phyloP scores from a whole-genome alignment of 1,284 basidiomycete species.

The Coniferiporia weirii region DNA sequence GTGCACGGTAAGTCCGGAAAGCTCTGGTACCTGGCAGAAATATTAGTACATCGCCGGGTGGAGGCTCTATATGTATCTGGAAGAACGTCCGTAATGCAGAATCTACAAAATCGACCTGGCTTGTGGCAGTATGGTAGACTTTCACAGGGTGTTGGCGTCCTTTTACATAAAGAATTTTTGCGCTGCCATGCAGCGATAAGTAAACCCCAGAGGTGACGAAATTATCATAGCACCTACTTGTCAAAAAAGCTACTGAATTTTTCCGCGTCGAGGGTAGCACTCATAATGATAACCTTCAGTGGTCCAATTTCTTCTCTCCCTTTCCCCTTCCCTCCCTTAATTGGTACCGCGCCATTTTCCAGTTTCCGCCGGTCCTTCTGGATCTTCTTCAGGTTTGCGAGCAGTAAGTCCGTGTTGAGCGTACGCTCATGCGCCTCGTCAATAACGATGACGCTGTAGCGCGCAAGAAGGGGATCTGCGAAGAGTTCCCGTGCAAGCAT shows the following conservation, averaged over 20 bases:
- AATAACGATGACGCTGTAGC: slow-evolving; percentile 87
- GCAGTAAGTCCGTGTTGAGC: slow-evolving; percentile 89
- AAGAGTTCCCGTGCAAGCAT: slow-evolving; percentile 92
- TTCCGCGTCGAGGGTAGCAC: slow-evolving; percentile 92
- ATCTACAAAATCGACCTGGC: slow-evolving; percentile 85
- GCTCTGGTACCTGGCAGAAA: slow-evolving; percentile 74
- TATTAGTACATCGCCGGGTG: slow-evolving; percentile 85
- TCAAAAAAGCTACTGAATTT: slow-evolving; percentile 89
- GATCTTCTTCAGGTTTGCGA: slow-evolving; percentile 89
- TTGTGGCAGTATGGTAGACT: slow-evolving; percentile 66
- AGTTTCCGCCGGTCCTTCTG: slow-evolving; percentile 60
- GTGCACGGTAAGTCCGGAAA: background rate
- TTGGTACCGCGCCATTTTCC: slow-evolving; percentile 25
- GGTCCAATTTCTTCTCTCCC: slow-evolving; percentile 37
- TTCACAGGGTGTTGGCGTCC: slow-evolving; percentile 92
- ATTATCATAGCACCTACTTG: slow-evolving; percentile 43
- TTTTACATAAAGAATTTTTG: slow-evolving; percentile 85
- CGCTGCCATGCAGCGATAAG: slow-evolving; percentile 39
- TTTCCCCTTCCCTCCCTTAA: slow-evolving; percentile 26
- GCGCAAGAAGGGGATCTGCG: slow-evolving; percentile 69
- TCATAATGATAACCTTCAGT: slow-evolving; percentile 95
- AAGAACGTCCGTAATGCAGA: slow-evolving; percentile 87
- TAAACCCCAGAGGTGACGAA: background rate
- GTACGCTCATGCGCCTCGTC: slow-evolving; percentile 98
- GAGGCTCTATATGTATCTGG: slow-evolving; percentile 80